Evolutionary conservation across 306 rosid species (phyloP).

Genomic region (Dryas drummondii): DNA sequence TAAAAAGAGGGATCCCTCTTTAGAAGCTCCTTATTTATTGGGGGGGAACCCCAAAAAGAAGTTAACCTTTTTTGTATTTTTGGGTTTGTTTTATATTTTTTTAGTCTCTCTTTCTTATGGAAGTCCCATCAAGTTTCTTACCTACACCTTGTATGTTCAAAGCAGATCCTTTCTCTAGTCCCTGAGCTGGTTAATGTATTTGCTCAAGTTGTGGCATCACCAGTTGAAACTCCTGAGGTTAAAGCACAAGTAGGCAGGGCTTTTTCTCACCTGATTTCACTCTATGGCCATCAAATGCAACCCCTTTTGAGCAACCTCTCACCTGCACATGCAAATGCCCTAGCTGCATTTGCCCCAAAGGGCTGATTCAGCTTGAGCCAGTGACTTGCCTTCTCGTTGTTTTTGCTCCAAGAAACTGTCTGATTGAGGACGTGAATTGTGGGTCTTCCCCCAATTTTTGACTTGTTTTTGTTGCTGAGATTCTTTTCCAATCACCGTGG

Average conservation of each 20-base stretch:
- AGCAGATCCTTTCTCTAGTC: constrained; percentile 81
- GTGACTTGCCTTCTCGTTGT: constrained; percentile 21
- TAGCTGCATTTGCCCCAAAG: constrained; percentile 76
- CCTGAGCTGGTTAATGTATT: constrained; percentile 89
- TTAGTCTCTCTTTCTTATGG: neutral
- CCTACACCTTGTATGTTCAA: constrained; percentile 30
- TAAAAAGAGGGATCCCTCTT: neutral
- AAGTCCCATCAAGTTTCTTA: constrained; percentile 17
- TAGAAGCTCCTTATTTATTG: neutral
- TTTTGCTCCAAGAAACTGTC: constrained; percentile 6
- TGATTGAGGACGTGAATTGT: constrained; percentile 23
- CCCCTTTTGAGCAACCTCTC: constrained; percentile 81
- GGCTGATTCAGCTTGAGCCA: constrained; percentile 38
- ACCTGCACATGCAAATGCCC: constrained; percentile 80
- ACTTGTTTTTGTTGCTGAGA: constrained; percentile 6
- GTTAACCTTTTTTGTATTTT: neutral
- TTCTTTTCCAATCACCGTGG: constrained; percentile 6
- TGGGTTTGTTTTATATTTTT: constrained; percentile 13
- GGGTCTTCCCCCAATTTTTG: constrained; percentile 6
- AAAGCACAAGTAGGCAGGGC: constrained; percentile 83
- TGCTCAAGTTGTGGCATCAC: constrained; percentile 92
- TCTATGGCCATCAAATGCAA: constrained; percentile 93
- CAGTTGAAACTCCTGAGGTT: constrained; percentile 78
- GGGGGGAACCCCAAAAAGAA: neutral
- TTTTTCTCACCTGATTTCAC: constrained; percentile 78